Evolutionary conservation across 495 filamentous ascomycete species (phyloP), one percentile per base, ranked within the genome.

Genomic region (Viridothelium virens): DNA sequence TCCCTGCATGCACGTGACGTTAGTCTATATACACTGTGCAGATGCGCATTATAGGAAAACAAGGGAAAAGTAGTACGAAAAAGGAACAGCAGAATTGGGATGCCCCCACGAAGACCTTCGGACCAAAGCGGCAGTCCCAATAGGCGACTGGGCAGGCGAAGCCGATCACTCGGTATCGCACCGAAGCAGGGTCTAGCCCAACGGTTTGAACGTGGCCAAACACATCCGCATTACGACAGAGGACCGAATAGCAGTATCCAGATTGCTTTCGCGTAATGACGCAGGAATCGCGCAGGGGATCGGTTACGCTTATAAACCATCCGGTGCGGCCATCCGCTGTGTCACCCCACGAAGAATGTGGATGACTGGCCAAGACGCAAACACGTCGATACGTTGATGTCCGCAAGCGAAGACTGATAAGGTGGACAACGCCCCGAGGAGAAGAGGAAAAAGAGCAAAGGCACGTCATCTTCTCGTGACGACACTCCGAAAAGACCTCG

Each of bases 1-100:
- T 76, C 12, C 74, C 74, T 76, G 47, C 14, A 31, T 33, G 33
- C 64, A 47, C 59, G 25, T 25, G 4, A 62, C 14, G 50, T 70
- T 34, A 70, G 68, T 25, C 25, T 25, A 25, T 1, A 25, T 25
- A 25, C 25, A 25, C 25, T 25, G 25, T 25, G 25, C 25, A 25
- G 25, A 25, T 25, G 25, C 25, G 25, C 25, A 25, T 25, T 6
- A 41, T 47, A 63, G 31, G 61, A 63, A 16, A 6, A 11, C 14
- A 9, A 7, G 41, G 5, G 41, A 41, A 14, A 33, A 31, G 61
- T 10, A n/a, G 5, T 10, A 39, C 5, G 61, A 41, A 41, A 41
- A 5, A 47, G n/a, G 11, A 39, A 7, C 34, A 3, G n/a, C 33
- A 41, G 41, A 41, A 41, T 6, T 25, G 25, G 25, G 5, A 36